Base-by-base conservation (phyloP, 177 flowering plant species). In the Vitis hybrid region DNA sequence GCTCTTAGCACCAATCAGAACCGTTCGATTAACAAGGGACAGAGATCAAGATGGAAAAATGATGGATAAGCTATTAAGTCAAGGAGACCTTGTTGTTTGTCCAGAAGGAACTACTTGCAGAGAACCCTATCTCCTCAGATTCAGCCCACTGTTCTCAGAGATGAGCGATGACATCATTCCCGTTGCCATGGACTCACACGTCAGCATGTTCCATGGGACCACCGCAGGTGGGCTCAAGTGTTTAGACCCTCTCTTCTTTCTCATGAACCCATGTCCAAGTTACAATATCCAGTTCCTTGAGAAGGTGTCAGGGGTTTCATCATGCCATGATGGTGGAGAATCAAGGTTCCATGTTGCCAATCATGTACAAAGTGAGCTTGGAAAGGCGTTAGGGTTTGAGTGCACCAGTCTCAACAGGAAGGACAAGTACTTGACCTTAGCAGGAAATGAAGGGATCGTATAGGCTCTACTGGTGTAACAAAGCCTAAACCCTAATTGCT, bases 91-190 rank as follows among this genome's bases (percentile, higher is more conserved):
- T 16, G 88, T 84, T 6, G 86, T 92, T 45, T 92, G 98, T 77
- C 93, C 98, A 1, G 96, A 92, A 74, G 98, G 96, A 19, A 92
- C 98, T 55, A 92, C 98, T 14, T 92, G 98, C 48, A 82, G 98
- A 51, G 98, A 92, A 65, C 91, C 96, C 1, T 92, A 77, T 74
- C 72, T 92, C n/a, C 76, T 90, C 22, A 78, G 98, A 74, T 89
- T 89, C 66, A 92, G 96, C 65, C 90, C 96, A 2, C 74, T 92
- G 58, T 92, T 92, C 70, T 72, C 93, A 0, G 94, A 92, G 70
- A 72, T 92, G 73, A 79, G 82, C 33, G 86, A 82, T 2, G 79
- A 82, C 1, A 81, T 89, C 6, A 83, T 85, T 1, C 96, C 94
- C 1, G 96, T 90, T 9, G 97, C 96, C 1, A 29, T 86, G 64